phyloP scores from a whole-genome alignment of 371 early-diverging fungal genomes.

The Capillidium heterosporum region DNA sequence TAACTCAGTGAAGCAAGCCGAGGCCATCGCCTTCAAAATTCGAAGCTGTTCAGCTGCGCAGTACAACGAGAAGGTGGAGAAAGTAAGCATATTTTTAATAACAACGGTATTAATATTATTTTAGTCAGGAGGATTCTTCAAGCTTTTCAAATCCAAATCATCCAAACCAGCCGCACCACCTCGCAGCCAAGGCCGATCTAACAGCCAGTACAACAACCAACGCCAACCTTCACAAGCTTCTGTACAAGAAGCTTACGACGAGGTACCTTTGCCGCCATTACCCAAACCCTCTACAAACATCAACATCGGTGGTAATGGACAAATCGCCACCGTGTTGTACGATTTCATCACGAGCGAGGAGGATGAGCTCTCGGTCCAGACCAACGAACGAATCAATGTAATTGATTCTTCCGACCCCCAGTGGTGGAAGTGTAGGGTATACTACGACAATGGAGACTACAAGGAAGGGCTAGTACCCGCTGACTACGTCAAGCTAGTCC shows the following conservation, averaged over 20 bases:
- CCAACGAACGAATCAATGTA: conserved; percentile 1
- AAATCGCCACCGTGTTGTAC: conserved; percentile 52
- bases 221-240: too few species aligned
- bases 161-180: not conserved
- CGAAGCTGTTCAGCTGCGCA: not conserved
- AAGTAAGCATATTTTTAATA: not conserved
- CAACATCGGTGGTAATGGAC: conserved; percentile 14
- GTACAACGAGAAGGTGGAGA: not conserved
- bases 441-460: conserved; percentile 10
- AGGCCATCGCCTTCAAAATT: conserved; percentile 1
- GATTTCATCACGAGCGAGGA: conserved; percentile 52
- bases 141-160: not conserved
- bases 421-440: conserved; percentile 40
- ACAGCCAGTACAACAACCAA: not conserved
- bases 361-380: conserved; percentile 53
- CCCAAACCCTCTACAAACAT: conserved; percentile 3
- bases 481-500: conserved; percentile 21
- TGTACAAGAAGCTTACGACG: not conserved
- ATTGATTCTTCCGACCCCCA: not conserved
- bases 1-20: conserved; percentile 1
- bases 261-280: conserved; percentile 11
- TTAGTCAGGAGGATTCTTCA: not conserved
- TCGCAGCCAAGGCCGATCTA: not conserved
- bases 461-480: conserved; percentile 26
- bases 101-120: not conserved